Base-by-base conservation (phyloP, 345 rosid genomes). In the Corchorus olitorius region DNA sequence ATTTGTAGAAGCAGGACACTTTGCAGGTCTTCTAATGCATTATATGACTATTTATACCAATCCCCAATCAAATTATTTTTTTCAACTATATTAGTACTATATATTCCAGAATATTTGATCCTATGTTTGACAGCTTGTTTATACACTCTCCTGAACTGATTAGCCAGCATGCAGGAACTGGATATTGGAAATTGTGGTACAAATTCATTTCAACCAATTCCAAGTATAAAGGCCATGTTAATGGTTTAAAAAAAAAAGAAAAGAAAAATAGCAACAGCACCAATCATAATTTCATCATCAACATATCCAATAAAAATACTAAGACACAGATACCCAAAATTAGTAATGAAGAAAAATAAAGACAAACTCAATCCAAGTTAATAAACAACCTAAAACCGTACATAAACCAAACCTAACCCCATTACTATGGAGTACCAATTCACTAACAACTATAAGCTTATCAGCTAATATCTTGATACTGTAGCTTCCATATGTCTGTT, bases 1-100 rank as follows among this genome's bases (percentile, higher is more conserved):
- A 35, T 49, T 68, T 68, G 19, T 48, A 33, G 19, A 14, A 68
- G 15, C 56, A 48, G 14, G 58, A 27, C 41, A 20, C 41, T 48
- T 17, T 64, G 68, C 68, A 64, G 48, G 12, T 64, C 48, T 62
- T 62, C 43, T 39, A 22, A 39, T 64, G 48, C 68, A 64, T 8
- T 6, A 62, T 62, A 34, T 35, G n/a, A 37, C 67, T 8, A 17
- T 17, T 37, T 64, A 39, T 37, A 64, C 12, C 11, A 39, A 37
- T 37, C 39, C 39, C 41, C 8, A 64, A 4, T 17, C 20, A 64
- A 58, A 20, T 27, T 60, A 6, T 27, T 60, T 60, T 60, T 60
- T 2, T 37, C 27, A 27, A 27, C 27, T 27, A 27, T 27, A 27
- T 27, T 27, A n/a, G n/a, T n/a, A 27, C 27, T 27, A 48, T 16